Conservation (phyloP, 2,329 filamentous ascomycete genomes). For the Fusarium sp. region DNA sequence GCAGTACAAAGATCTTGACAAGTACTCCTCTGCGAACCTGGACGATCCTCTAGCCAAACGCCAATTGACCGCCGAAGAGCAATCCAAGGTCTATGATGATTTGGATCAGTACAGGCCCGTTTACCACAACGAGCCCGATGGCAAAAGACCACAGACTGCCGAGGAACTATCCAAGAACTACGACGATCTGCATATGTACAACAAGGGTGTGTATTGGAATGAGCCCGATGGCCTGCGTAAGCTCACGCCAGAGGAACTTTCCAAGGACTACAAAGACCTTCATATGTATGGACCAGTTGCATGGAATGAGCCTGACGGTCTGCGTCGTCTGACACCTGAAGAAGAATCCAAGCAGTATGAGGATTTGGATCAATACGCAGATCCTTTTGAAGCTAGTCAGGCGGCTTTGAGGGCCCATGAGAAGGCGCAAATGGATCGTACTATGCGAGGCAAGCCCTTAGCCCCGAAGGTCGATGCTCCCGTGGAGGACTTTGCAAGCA, state of each 20-base stretch:
- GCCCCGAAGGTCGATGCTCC: slow-evolving; percentile 47
- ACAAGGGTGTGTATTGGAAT: slow-evolving; percentile 44
- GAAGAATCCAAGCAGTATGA: slow-evolving; percentile 45
- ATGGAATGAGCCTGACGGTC: slow-evolving; percentile 46
- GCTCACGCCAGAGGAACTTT: slow-evolving; percentile 45
- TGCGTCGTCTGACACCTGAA: slow-evolving; percentile 42
- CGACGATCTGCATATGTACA: slow-evolving; percentile 49
- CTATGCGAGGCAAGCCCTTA: slow-evolving; percentile 49
- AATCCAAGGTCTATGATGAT: slow-evolving; percentile 52
- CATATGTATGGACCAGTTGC: slow-evolving; percentile 49
- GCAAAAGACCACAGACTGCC: slow-evolving; percentile 39
- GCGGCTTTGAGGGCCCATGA: slow-evolving; percentile 42
- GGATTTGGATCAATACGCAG: slow-evolving; percentile 50
- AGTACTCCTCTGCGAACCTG: slow-evolving; percentile 45
- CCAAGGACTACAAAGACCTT: slow-evolving; percentile 53
- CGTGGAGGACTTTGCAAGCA: slow-evolving; percentile 39
- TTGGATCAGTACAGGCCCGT: slow-evolving; percentile 50
- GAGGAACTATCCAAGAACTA: slow-evolving; percentile 51
- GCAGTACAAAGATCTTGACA: slow-evolving; percentile 50
- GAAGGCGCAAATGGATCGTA: slow-evolving; percentile 42
- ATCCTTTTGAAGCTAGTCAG: slow-evolving; percentile 48
- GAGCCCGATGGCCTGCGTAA: slow-evolving; percentile 46
- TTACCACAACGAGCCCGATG: slow-evolving; percentile 49
- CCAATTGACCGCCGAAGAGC: slow-evolving; percentile 46
- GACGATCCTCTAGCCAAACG: slow-evolving; percentile 42